These are phyloP conservation scores for Chondrus crispus DNA, from an alignment of 23 red algal genomes.

Conservation along the genomic window DNA sequence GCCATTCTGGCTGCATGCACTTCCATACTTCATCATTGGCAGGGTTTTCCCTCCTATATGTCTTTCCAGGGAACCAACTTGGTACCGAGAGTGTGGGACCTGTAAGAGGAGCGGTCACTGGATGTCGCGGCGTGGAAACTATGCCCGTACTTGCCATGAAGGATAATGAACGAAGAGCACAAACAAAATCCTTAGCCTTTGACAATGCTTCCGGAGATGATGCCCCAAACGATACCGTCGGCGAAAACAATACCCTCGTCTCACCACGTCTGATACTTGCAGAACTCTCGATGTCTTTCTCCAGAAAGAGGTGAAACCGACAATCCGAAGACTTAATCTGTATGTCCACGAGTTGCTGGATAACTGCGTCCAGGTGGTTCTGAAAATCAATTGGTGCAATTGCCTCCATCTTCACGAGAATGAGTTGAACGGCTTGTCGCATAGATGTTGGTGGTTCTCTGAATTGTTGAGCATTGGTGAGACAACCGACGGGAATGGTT, in stretches of 20 bases:
- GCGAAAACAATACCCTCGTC: slow-evolving; percentile 25
- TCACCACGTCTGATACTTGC: not conserved
- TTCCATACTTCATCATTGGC: slow-evolving; percentile 12
- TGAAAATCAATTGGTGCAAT: no score
- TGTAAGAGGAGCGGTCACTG: not conserved
- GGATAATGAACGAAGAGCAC: not conserved
- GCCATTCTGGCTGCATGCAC: not conserved
- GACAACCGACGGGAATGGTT: no score
- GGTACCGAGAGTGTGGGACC: slow-evolving; percentile 5
- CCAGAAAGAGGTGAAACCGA: slow-evolving; percentile 29
- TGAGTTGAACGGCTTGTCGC: no score
- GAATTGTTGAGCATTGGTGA: no score
- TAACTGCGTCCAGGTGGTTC: no score
- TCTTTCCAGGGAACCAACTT: not conserved
- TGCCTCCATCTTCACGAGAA: no score
- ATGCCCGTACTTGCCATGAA: no score
- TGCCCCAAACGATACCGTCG: slow-evolving; percentile 10
- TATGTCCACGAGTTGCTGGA: no score
- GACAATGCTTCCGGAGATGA: not conserved
- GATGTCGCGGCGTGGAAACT: not conserved
- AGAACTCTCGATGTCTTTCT: not conserved
- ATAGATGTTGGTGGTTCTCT: no score
- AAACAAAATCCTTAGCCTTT: not conserved
- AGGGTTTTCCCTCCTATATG: not conserved
- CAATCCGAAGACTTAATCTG: no score